Percentiles rank a stretch among this genome's conserved stretches.
Conservation (phyloP, 371 early-diverging fungal genomes). For the Mortierella sp. region DNA sequence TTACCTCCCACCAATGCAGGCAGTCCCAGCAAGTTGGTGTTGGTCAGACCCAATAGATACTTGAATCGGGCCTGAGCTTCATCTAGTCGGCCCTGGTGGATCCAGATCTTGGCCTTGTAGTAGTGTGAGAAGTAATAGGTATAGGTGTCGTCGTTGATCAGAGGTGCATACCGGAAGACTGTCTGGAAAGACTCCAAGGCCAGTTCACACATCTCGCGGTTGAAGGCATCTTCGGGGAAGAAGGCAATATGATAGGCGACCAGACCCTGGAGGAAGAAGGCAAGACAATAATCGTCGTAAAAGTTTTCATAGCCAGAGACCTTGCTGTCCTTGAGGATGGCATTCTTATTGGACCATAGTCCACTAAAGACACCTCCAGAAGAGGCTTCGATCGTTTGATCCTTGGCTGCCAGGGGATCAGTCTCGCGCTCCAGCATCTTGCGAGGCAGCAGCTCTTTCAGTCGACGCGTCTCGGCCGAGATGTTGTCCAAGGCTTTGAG, state of each 20-base stretch:
- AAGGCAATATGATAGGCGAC: conserved; percentile 48
- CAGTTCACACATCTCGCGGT: conserved; percentile 33
- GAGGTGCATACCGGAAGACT: conserved; percentile 47
- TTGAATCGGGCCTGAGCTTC: conserved; percentile 44
- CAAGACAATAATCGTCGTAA: conserved; percentile 51
- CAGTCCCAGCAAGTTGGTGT: conserved; percentile 37
- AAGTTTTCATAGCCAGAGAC: conserved; percentile 42
- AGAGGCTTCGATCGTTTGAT: conserved; percentile 42
- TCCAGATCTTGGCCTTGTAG: conserved; percentile 53
- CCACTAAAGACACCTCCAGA: conserved; percentile 33
- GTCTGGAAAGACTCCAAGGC: conserved; percentile 44
- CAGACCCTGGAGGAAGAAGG: conserved; percentile 43
- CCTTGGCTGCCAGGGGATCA: conserved; percentile 45
- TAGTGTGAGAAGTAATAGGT: conserved; percentile 50
- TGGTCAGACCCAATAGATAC: conserved; percentile 34
- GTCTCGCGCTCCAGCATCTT: conserved; percentile 48
- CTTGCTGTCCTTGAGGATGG: conserved; percentile 35
- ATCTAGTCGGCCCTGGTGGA: conserved; percentile 43
- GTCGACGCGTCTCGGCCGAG: conserved; percentile 35
- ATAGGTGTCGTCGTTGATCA: conserved; percentile 52
- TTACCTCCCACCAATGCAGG: conserved; percentile 45
- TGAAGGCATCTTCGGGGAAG: conserved; percentile 46
- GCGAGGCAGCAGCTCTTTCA: conserved; percentile 27
- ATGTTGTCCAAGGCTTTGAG: conserved; percentile 28
- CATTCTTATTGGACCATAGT: conserved; percentile 38